Conservation (phyloP, 192 early-diverging fungal species). For the Coemansia sp. region DNA sequence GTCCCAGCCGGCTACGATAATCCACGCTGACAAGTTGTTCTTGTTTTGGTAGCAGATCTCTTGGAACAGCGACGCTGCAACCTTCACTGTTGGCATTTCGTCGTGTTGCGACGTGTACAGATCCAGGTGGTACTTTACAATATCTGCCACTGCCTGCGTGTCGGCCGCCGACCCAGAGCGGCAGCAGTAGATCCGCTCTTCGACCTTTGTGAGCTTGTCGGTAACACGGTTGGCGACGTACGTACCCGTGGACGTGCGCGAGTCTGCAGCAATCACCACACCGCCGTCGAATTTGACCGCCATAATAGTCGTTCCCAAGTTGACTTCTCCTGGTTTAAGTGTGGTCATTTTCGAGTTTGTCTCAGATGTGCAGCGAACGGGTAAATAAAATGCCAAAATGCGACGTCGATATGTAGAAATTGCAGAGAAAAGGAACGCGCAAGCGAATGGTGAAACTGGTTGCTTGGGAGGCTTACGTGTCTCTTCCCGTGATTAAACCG, state of each 20-base stretch:
- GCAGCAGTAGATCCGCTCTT: slow-evolving; percentile 97
- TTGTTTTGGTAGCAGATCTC: slow-evolving; percentile 95
- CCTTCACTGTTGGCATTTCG: slow-evolving; percentile 78
- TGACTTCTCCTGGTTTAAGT: slow-evolving; percentile 93
- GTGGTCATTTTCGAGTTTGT: slow-evolving; percentile 25
- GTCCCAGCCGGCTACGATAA: slow-evolving; percentile 99
- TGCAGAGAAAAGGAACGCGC: neutral
- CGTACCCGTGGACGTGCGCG: slow-evolving; percentile 91
- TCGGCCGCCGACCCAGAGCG: slow-evolving; percentile 97
- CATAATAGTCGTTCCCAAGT: slow-evolving; percentile 98
- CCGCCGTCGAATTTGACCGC: slow-evolving; percentile 87
- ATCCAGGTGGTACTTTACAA: slow-evolving; percentile 94
- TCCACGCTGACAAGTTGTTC: slow-evolving; percentile 80
- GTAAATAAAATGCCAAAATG: neutral
- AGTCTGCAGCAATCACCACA: slow-evolving; percentile 96
- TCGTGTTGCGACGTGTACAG: slow-evolving; percentile 88
- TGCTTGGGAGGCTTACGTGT: neutral
- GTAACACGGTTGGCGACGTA: slow-evolving; percentile 98
- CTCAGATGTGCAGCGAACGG: neutral
- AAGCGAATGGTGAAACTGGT: neutral
- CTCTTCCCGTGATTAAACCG: slow-evolving; percentile 2
- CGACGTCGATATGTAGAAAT: neutral
- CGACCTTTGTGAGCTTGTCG: slow-evolving; percentile 94
- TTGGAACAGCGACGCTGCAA: slow-evolving; percentile 89
- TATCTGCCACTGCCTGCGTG: slow-evolving; percentile 97